These are phyloP conservation scores for Rhinocladiella mackenziei DNA, from an alignment of 2,329 filamentous ascomycete genomes.

Conservation along the genomic window DNA sequence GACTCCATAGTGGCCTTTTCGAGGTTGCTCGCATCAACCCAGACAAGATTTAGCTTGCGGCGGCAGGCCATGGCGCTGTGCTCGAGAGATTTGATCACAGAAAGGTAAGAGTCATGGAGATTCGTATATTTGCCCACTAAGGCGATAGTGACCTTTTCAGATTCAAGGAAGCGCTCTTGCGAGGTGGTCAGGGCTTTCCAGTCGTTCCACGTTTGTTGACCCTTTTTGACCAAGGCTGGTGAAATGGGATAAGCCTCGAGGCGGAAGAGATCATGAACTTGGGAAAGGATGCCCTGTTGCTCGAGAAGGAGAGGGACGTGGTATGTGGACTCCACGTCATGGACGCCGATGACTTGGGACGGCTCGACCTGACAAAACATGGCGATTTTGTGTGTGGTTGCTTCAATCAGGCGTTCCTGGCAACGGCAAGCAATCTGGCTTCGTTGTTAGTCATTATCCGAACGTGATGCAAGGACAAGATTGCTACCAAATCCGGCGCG, in stretches of 20 bases:
- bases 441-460: constrained; percentile 15
- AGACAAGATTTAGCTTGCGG: constrained; percentile 73
- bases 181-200: constrained; percentile 71
- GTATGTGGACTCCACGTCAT: constrained; percentile 85
- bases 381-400: constrained; percentile 81
- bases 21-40: constrained; percentile 80
- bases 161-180: constrained; percentile 61
- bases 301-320: constrained; percentile 91
- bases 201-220: constrained; percentile 66
- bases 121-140: constrained; percentile 90
- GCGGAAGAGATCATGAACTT: constrained; percentile 62
- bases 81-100: constrained; percentile 80
- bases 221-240: constrained; percentile 56
- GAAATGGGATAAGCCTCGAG: constrained; percentile 57
- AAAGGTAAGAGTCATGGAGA: constrained; percentile 80
- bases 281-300: constrained; percentile 68
- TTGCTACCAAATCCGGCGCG: constrained; percentile 62
- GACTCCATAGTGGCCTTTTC: constrained; percentile 61
- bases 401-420: constrained; percentile 66
- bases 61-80: constrained; percentile 84
- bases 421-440: constrained; percentile 85
- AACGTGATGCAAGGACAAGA: constrained; percentile 18
- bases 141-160: constrained; percentile 65
- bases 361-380: constrained; percentile 81
- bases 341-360: constrained; percentile 80